These are phyloP conservation scores for Chionographis japonica DNA, from an alignment of 106 monocot species.

Conservation along the genomic window DNA sequence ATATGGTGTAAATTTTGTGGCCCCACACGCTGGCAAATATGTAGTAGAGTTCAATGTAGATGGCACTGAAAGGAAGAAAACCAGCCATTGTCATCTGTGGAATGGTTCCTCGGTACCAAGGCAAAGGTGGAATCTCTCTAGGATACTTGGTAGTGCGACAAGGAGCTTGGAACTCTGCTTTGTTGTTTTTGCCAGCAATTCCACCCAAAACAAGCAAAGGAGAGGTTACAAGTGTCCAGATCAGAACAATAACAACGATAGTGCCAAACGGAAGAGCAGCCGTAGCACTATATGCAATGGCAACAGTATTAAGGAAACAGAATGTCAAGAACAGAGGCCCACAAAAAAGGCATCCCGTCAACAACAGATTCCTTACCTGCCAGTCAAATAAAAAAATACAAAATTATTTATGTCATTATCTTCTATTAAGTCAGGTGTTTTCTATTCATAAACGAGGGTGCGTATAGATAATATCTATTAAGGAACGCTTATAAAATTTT, in stretches of 20 bases:
- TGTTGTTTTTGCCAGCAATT: slow-evolving; percentile 70
- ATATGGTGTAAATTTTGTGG: slow-evolving; percentile 72
- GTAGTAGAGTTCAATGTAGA: slow-evolving; percentile 81
- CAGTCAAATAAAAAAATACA: slow-evolving; percentile 2
- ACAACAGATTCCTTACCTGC: slow-evolving; percentile 68
- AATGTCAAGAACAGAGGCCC: slow-evolving; percentile 79
- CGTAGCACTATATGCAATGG: slow-evolving; percentile 61
- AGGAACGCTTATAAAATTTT: neutral
- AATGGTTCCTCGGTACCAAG: slow-evolving; percentile 58
- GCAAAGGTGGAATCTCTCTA: slow-evolving; percentile 58
- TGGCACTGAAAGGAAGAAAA: slow-evolving; percentile 77
- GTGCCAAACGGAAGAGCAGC: slow-evolving; percentile 77
- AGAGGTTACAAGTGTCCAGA: slow-evolving; percentile 71
- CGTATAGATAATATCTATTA: neutral
- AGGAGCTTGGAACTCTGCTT: slow-evolving; percentile 64
- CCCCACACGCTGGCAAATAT: slow-evolving; percentile 85
- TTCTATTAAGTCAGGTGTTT: no score
- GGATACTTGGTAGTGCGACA: slow-evolving; percentile 69
- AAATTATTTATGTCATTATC: neutral
- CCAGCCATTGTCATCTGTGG: slow-evolving; percentile 83
- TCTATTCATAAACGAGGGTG: neutral
- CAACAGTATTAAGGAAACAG: slow-evolving; percentile 76
- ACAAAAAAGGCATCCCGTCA: slow-evolving; percentile 67
- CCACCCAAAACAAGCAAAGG: slow-evolving; percentile 75
- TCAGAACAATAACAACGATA: slow-evolving; percentile 67